Evolutionary conservation across 2,329 filamentous ascomycete species (phyloP).

Genomic region (Alternaria panax): DNA sequence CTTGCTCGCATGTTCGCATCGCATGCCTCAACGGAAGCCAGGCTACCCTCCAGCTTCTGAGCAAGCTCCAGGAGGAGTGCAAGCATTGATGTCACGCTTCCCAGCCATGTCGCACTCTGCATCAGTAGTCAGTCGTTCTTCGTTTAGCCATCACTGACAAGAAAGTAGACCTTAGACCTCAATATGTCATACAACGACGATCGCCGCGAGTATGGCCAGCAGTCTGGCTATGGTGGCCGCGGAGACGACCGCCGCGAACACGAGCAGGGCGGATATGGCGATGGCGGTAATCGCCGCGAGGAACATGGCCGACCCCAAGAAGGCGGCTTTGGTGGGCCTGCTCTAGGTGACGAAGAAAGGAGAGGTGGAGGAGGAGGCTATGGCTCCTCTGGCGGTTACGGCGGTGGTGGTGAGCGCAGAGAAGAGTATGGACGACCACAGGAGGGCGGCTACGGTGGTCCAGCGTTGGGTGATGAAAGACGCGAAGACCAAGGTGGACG

Average conservation of each 20-base stretch:
- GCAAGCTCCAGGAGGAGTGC: background rate
- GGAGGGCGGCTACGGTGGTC: conserved; percentile 10
- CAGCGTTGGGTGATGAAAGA: conserved; percentile 10
- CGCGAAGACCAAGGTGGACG: conserved; percentile 17
- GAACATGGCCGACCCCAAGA: conserved; percentile 27
- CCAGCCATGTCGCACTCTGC: background rate
- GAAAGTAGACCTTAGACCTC: background rate
- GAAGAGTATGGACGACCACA: conserved; percentile 19
- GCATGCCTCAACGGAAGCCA: background rate
- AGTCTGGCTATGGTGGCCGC: conserved; percentile 22
- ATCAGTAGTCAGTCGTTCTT: background rate
- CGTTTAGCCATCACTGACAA: background rate
- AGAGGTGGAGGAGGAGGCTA: conserved; percentile 14
- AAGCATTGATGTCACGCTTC: too few relatives aligned
- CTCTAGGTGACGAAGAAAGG: conserved; percentile 16
- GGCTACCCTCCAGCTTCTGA: background rate
- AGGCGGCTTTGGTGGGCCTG: conserved; percentile 21
- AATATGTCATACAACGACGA: conserved; percentile 41
- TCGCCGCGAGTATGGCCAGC: conserved; percentile 20
- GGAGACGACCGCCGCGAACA: conserved; percentile 24
- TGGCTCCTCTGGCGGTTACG: conserved; percentile 12
- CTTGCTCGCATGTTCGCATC: background rate
- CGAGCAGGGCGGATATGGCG: conserved; percentile 22
- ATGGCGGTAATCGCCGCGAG: conserved; percentile 25
- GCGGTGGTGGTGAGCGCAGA: conserved; percentile 15